A percentile compares a stretch with the other conserved stretches of the same genome.
Evolutionary conservation across 2,329 filamentous ascomycete genomes (phyloP).

Genomic region (Colletotrichum tabaci): DNA sequence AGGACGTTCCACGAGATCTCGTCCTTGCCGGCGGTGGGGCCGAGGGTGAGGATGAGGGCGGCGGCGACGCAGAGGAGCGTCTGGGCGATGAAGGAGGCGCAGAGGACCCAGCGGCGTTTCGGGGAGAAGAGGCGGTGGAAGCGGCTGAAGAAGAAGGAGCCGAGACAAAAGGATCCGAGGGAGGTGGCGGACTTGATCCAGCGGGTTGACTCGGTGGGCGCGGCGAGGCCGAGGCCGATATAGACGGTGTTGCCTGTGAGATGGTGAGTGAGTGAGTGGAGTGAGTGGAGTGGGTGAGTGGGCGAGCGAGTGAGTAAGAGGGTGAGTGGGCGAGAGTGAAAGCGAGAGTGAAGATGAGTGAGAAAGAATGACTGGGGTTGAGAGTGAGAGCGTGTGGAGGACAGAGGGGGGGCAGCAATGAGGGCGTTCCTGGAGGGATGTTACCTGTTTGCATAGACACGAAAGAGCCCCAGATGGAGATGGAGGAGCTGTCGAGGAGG

Average conservation of each 20-base stretch:
- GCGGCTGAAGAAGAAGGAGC: slow-evolving; percentile 79
- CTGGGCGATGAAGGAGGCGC: slow-evolving; percentile 70
- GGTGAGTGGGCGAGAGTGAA: no score
- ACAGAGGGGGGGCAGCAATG: not conserved
- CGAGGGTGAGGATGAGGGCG: slow-evolving; percentile 57
- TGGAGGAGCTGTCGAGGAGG: slow-evolving; percentile 81
- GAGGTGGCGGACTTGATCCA: slow-evolving; percentile 83
- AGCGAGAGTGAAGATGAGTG: no score
- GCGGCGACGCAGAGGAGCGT: slow-evolving; percentile 64
- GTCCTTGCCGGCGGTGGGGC: slow-evolving; percentile 57
- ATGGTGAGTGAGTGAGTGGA: no score
- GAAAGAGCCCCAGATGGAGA: slow-evolving; percentile 84
- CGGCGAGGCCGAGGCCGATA: slow-evolving; percentile 80
- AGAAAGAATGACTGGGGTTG: not conserved
- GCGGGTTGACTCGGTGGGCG: slow-evolving; percentile 67
- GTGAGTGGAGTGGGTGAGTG: not conserved
- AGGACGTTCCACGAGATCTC: slow-evolving; percentile 72
- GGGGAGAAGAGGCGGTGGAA: slow-evolving; percentile 77
- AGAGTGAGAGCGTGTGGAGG: not conserved
- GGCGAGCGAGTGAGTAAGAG: no score
- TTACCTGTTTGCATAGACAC: slow-evolving; percentile 87
- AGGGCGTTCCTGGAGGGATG: slow-evolving; percentile 44
- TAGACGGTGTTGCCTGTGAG: slow-evolving; percentile 81
- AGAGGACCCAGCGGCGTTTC: slow-evolving; percentile 76
- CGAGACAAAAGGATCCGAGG: slow-evolving; percentile 78